Conservation (phyloP, 805 yeast species). For the Metschnikowia borealis region DNA sequence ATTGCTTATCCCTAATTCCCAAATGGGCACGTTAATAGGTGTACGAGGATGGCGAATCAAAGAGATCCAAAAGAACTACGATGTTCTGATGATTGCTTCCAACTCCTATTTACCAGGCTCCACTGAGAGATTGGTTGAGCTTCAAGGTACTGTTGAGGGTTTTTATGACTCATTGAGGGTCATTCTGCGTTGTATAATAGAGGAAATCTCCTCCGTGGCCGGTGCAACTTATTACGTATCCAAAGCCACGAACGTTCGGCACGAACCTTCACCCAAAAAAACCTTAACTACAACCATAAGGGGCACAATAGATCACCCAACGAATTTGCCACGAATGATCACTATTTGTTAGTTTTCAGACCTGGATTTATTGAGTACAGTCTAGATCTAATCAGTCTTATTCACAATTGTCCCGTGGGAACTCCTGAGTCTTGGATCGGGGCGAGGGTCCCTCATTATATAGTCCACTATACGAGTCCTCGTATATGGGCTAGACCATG, state of each 20-base stretch:
- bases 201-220: constrained; percentile 65
- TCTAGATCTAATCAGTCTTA: no score
- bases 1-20: constrained; percentile 74
- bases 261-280: background rate
- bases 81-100: constrained; percentile 81
- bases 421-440: no score
- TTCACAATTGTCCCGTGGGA: no score
- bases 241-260: constrained; percentile 17
- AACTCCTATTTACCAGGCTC: constrained; percentile 78
- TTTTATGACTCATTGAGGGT: constrained; percentile 55
- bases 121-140: constrained; percentile 80
- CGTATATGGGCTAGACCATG: no score
- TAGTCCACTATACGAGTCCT: no score
- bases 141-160: constrained; percentile 71
- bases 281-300: constrained; percentile 38
- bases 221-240: constrained; percentile 66
- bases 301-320: no score
- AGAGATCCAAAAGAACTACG: constrained; percentile 62
- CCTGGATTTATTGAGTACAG: no score
- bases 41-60: constrained; percentile 78
- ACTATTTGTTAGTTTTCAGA: no score
- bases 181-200: constrained; percentile 67
- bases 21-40: constrained; percentile 87
- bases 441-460: no score
- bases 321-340: no score